Evolutionary conservation across 768 basidiomycete genomes (phyloP), one percentile per base, ranked within the genome.

Genomic region (Tricholoma bakamatsutake): DNA sequence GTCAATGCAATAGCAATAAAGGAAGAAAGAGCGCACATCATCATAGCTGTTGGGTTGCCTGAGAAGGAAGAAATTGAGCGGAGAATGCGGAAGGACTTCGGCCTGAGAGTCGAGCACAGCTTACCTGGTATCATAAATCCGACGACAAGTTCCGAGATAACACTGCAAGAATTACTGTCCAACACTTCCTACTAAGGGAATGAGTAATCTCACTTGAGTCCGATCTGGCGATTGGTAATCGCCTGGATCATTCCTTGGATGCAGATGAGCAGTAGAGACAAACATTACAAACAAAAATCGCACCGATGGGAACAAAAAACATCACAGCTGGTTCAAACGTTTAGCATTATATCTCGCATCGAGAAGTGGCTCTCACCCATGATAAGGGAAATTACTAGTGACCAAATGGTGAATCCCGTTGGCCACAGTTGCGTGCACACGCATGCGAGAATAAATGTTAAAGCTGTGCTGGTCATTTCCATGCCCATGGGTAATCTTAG

Each of bases 221-320:
- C 87, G 53, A 90, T 76, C 68, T 89, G 85, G 62, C 87, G 84
- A 67, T 91, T 91, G 30, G 89, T 91, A 59, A 90, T 81, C 1
- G 88, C 87, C 61, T 89, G 84, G 57, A 91, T 88, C 80, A 89
- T 84, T 59, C 75, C 74, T 71, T 50, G 17, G 34, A 31, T 48
- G 33, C 37, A 31, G 27, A 24, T 52, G 43, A 57, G 39, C 45
- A 21, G 13, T 21, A 27, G 42, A 34, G 42, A 24, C 21, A 47
- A 40, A 49, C 17, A 45, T 12, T 24, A 18, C 31, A 18, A 4
- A 42, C 40, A 18, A 17, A 57, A 56, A 67, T 67, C 74, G 74
- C 71, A 60, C 87, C 88, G 53, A 87, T 81, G 12, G 90, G 90
- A 30, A 92, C 75, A 40, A 85, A 75, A 61, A 89, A 90, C 33